Base-by-base conservation (phyloP, 371 early-diverging fungal genomes). In the Conidiobolus coronatus region DNA sequence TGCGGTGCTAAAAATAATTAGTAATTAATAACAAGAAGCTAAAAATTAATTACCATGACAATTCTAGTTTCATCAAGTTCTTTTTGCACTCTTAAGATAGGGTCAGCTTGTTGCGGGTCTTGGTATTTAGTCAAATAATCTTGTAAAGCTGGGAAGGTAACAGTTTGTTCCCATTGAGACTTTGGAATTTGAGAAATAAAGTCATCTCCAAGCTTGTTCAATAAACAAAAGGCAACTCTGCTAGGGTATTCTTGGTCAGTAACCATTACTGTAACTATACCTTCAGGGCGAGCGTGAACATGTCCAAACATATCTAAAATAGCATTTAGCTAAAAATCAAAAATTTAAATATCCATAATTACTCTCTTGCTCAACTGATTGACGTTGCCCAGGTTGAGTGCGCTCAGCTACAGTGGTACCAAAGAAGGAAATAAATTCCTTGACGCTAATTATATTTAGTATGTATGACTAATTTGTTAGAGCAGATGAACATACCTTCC, bases 1-100 rank as follows among this genome's bases (percentile, higher is more conserved):
- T 98, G 64, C 93, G 88, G 61, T 92, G 88, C 79, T 79, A 63
- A 35, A 49, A 20, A 41, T 24, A n/a, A n/a, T n/a, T 6, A 18
- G 36, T 41, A 35, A 29, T 18, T 41, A 19, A 35, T 43, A 5
- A n/a, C 21, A 11, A 48, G 14, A 37, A 20, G 14, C 9, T 29
- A 9, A 29, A 29, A 5, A 3, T 9, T 29, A 49, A 61, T 52
- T 65, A 80, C 74, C 66, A 99, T 59, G 37, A 96, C 80, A 40
- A 81, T 81, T 62, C 91, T 96, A 0, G 98, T 97, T 62, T 97
- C 93, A 55, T 97, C 96, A 57, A 99, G 62, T 58, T 99, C 98
- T 52, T 79, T 79, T 63, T 98, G 96, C 45, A 98, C 93, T 54
- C 77, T 70, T 73, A 92, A 73, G 50, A 97, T 84, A 7, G 79